Evolutionary conservation across 2,329 filamentous ascomycete genomes (phyloP), one percentile per base, ranked within the genome.

Genomic region (Fusarium sp.): DNA sequence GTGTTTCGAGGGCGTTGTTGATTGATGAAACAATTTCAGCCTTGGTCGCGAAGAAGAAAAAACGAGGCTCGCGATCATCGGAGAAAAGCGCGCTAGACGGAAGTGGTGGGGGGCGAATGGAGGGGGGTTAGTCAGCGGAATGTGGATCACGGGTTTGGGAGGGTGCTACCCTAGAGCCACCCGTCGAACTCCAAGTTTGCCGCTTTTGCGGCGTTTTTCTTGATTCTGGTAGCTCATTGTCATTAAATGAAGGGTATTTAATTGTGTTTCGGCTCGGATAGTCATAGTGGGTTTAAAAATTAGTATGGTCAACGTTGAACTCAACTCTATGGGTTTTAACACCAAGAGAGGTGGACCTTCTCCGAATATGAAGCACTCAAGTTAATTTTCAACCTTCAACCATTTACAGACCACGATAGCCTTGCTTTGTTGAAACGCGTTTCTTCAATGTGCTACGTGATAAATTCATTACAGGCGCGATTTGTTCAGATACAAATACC

Each of bases 1-100:
- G 11, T 39, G 43, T 35, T 57, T 67, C 56, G 56, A n/a, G 18
- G 27, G 16, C 10, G 32, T 59, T 66, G 43, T 54, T 57, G 43
- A 35, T 60, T 65, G 32, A 66, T 61, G 61, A 64, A 68, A 37
- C 41, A 62, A 54, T 25, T 61, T 65, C 54, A 9, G 16, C 45
- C 25, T 50, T 50, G 9, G 16, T 50, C 45, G 45, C 45, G 45
- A 50, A 30, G 45, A 50, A 50, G 45, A 50, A 50, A 50, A 50
- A 50, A 50, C 45, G 45, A 50, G 45, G 16, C 25, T 50, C 45
- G 45, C 45, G 45, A 50, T 50, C 45, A 50, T 50, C 45, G 45
- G 45, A 30, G 45, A 50, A 50, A 50, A 50, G 45, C 45, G 45
- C 45, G 45, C 45, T 50, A 50, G 25, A 50, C 45, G 45, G 45